Percentiles rank a stretch among this genome's conserved stretches.
Evolutionary conservation across 2,329 filamentous ascomycete species (phyloP).

Genomic region (Aureobasidium pullulans): DNA sequence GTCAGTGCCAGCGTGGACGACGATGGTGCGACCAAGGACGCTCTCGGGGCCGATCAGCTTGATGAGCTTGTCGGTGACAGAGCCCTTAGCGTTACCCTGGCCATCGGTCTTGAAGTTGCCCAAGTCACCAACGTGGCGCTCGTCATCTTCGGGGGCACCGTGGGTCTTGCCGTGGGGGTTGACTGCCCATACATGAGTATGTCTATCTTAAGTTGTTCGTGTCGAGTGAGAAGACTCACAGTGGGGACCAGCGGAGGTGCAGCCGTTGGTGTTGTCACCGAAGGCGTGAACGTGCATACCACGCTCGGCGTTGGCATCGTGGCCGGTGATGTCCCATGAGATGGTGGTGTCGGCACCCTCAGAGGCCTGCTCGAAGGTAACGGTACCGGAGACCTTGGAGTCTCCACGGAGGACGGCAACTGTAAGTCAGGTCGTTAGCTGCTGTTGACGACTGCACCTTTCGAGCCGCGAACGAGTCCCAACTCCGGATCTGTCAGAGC

Average conservation of each 20-base stretch:
- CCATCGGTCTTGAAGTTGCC: slow-evolving; percentile 95
- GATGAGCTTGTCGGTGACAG: slow-evolving; percentile 69
- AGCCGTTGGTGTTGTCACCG: slow-evolving; percentile 99
- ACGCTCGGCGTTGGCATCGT: slow-evolving; percentile 92
- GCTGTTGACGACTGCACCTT: neutral
- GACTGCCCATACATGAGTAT: slow-evolving; percentile 52
- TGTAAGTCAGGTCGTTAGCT: slow-evolving; percentile 32
- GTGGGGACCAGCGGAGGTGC: slow-evolving; percentile 95
- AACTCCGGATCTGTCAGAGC: neutral
- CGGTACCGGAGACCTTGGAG: slow-evolving; percentile 87
- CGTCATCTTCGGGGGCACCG: slow-evolving; percentile 73
- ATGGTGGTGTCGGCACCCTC: slow-evolving; percentile 79
- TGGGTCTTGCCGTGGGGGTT: slow-evolving; percentile 92
- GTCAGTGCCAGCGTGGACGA: slow-evolving; percentile 91
- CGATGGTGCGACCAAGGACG: slow-evolving; percentile 90
- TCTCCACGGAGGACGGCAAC: slow-evolving; percentile 97
- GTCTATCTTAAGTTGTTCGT: neutral
- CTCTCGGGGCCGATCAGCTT: slow-evolving; percentile 96
- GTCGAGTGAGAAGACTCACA: slow-evolving; percentile 52
- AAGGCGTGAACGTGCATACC: slow-evolving; percentile 99
- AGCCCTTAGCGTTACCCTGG: slow-evolving; percentile 83
- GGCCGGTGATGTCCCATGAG: slow-evolving; percentile 84
- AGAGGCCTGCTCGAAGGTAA: slow-evolving; percentile 86
- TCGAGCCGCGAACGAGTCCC: neutral
- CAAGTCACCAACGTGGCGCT: slow-evolving; percentile 92